These are phyloP conservation scores for Rubroshorea leprosula DNA, from an alignment of 345 rosid species.

Conservation along the genomic window DNA sequence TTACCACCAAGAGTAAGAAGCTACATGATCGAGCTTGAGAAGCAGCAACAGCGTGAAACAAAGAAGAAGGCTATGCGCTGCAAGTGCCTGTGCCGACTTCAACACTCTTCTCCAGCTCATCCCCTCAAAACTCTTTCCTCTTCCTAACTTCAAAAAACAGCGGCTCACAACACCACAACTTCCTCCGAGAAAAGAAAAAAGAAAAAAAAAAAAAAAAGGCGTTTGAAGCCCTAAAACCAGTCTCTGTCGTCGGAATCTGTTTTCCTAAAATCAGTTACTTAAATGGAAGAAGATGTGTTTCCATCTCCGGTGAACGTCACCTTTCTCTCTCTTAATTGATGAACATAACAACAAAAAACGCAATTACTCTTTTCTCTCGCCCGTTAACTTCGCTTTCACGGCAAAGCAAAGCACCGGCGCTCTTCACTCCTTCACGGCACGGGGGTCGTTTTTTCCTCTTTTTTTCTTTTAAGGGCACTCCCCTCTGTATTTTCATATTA, in stretches of 20 bases:
- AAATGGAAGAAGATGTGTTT: background rate
- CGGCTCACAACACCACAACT: background rate
- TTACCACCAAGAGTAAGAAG: conserved; percentile 80
- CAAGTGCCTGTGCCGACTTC: conserved; percentile 80
- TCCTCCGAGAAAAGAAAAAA: background rate
- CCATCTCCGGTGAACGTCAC: background rate
- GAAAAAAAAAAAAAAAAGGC: background rate
- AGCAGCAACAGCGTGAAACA: conserved; percentile 66
- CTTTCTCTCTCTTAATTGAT: conserved; percentile 10
- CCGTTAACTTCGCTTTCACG: conserved; percentile 19
- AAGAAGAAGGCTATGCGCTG: conserved; percentile 68
- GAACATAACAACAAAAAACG: conserved; percentile 32
- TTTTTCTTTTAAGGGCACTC: too few relatives aligned
- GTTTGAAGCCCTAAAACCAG: background rate
- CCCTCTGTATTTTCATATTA: too few relatives aligned
- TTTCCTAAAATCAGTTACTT: background rate
- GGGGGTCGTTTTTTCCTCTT: too few relatives aligned
- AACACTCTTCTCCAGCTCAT: conserved; percentile 82
- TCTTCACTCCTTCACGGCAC: too few relatives aligned
- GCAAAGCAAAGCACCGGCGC: conserved; percentile 7
- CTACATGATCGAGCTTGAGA: conserved; percentile 58
- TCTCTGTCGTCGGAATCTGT: background rate
- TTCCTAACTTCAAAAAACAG: conserved; percentile 1
- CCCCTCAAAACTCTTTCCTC: background rate
- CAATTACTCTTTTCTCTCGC: conserved; percentile 5